Conservation (phyloP, 352 stramenopile species). For the Phytophthora rubi region DNA sequence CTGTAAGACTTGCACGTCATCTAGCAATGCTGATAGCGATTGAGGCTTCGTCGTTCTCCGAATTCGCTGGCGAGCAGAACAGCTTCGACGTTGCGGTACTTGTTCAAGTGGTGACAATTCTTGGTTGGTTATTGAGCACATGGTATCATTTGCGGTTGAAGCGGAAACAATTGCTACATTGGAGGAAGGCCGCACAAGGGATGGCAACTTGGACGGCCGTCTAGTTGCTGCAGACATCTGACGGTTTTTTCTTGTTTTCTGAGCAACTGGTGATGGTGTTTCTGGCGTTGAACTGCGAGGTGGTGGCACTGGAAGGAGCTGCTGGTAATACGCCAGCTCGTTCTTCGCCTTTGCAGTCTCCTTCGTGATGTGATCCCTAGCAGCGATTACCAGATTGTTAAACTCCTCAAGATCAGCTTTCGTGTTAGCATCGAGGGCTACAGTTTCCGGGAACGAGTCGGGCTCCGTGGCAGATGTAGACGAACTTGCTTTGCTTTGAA, state of each 20-base stretch:
- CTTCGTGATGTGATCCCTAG: constrained; percentile 42
- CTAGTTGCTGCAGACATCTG: constrained; percentile 18
- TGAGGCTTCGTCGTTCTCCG: constrained; percentile 14
- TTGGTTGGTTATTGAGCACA: constrained; percentile 20
- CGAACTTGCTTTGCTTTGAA: constrained; percentile 7
- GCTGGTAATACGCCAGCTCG: constrained; percentile 65
- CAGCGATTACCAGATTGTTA: constrained; percentile 54
- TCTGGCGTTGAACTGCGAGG: constrained; percentile 5
- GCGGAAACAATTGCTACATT: background rate
- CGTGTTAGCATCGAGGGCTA: constrained; percentile 29
- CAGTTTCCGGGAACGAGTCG: constrained; percentile 38
- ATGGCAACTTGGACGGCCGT: constrained; percentile 27
- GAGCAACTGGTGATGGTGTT: background rate
- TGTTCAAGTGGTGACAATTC: constrained; percentile 7
- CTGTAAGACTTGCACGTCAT: background rate
- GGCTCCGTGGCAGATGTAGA: constrained; percentile 17
- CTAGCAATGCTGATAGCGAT: constrained; percentile 1
- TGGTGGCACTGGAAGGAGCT: constrained; percentile 45
- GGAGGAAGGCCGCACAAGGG: constrained; percentile 21
- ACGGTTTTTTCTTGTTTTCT: constrained; percentile 11
- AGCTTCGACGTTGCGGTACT: background rate
- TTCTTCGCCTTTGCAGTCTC: constrained; percentile 50
- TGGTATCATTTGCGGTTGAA: background rate
- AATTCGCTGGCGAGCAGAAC: constrained; percentile 12
- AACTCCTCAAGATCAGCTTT: constrained; percentile 65